Percentiles rank a stretch among this genome's conserved stretches.
Conservation (phyloP, 352 stramenopile genomes). For the Globisporangium okanoganense region DNA sequence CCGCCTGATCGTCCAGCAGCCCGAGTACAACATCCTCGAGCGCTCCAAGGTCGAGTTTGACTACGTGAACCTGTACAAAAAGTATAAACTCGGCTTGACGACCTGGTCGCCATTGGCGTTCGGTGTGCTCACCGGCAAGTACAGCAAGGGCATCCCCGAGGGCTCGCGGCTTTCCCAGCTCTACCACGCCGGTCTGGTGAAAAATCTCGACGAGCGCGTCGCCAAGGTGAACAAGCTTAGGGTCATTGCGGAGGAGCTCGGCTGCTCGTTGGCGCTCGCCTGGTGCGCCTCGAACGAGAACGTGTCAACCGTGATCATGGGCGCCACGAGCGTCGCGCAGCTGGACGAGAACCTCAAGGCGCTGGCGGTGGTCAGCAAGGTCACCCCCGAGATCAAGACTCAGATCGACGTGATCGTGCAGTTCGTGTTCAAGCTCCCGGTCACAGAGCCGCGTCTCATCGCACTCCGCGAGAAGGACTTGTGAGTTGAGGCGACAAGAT, state of each 20-base stretch:
- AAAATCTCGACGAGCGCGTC: constrained; percentile 13
- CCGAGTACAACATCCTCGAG: constrained; percentile 58
- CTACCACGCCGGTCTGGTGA: constrained; percentile 16
- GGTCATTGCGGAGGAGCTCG: constrained; percentile 13
- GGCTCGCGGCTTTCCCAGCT: constrained; percentile 23
- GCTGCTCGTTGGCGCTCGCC: constrained; percentile 22
- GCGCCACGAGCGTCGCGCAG: constrained; percentile 31
- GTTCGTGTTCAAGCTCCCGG: neutral
- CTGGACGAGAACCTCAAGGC: constrained; percentile 53
- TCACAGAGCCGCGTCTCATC: neutral
- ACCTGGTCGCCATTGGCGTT: constrained; percentile 41
- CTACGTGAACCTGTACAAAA: constrained; percentile 43
- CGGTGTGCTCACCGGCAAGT: constrained; percentile 59
- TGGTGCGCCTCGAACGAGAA: constrained; percentile 35
- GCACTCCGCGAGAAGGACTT: constrained; percentile 3
- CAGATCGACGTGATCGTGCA: constrained; percentile 6
- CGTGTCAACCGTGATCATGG: constrained; percentile 34
- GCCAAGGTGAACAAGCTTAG: constrained; percentile 20
- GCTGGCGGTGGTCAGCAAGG: constrained; percentile 28
- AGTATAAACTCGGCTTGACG: constrained; percentile 52
- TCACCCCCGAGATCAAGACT: constrained; percentile 33
- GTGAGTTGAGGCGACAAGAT: neutral
- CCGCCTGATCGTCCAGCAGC: constrained; percentile 40
- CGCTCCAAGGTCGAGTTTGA: constrained; percentile 49
- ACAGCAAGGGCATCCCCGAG: constrained; percentile 25